Conservation (phyloP, 305 asterid species). For the Fraxinus latifolia region DNA sequence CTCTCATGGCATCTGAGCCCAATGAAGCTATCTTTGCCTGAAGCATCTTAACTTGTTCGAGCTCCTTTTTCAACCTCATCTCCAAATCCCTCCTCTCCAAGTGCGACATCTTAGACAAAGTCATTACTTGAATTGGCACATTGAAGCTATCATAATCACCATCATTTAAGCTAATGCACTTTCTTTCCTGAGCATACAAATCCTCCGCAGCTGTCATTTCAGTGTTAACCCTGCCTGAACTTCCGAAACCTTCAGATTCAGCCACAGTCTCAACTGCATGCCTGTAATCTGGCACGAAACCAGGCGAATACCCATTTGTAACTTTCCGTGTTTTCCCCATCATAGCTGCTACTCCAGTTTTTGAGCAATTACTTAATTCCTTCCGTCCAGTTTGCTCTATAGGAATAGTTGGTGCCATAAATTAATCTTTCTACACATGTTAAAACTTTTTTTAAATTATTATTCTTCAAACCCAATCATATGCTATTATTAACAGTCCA, state of each 20-base stretch:
- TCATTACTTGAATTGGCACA: conserved; percentile 49
- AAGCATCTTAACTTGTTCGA: conserved; percentile 56
- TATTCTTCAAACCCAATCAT: conserved; percentile 28
- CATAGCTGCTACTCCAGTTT: conserved; percentile 28
- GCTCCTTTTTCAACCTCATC: conserved; percentile 53
- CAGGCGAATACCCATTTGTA: conserved; percentile 47
- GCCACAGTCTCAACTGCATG: conserved; percentile 65
- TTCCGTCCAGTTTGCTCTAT: conserved; percentile 45
- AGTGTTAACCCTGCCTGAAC: conserved; percentile 37
- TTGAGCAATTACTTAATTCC: conserved; percentile 34
- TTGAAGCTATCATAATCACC: conserved; percentile 43
- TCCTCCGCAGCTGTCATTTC: conserved; percentile 45
- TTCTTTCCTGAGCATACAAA: conserved; percentile 42
- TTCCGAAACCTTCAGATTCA: conserved; percentile 57
- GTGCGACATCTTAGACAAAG: conserved; percentile 55
- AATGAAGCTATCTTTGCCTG: conserved; percentile 48
- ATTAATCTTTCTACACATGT: conserved; percentile 32
- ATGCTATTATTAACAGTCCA: background rate
- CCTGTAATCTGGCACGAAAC: conserved; percentile 58
- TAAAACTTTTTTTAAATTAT: conserved; percentile 26
- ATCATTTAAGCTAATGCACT: conserved; percentile 36
- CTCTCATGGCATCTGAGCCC: conserved; percentile 21
- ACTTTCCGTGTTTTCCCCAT: conserved; percentile 68
- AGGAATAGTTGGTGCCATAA: conserved; percentile 58
- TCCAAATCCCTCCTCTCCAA: conserved; percentile 53